A percentile compares a stretch with the other conserved stretches of the same genome.
Conservation (phyloP, 805 yeast species). For the Saccharomycopsis sp. region DNA sequence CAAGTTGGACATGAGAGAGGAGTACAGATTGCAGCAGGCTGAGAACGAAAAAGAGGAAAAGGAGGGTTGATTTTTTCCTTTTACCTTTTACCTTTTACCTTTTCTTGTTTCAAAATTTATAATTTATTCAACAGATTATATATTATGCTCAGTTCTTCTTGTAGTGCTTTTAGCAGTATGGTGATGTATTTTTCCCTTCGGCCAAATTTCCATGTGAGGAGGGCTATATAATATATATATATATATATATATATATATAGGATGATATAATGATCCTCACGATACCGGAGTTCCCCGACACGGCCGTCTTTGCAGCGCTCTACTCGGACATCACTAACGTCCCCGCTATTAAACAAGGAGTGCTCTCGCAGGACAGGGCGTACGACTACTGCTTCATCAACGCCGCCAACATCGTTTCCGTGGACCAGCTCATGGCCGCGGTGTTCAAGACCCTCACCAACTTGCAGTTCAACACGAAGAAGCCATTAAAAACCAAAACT, state of each 20-base stretch:
- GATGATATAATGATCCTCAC: slow-evolving; percentile 19
- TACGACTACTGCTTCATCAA: slow-evolving; percentile 18
- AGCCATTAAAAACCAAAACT: slow-evolving; percentile 10
- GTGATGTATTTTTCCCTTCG: no score
- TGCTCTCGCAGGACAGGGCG: slow-evolving; percentile 4
- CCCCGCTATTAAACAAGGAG: slow-evolving; percentile 13
- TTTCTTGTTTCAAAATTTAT: no score
- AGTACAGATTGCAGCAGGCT: no score
- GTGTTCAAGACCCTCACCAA: slow-evolving; percentile 13
- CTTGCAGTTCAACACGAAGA: background rate
- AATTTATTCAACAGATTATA: no score
- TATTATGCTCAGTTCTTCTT: no score
- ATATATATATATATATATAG: no score
- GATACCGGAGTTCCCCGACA: slow-evolving; percentile 22
- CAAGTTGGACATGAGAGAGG: slow-evolving; percentile 32
- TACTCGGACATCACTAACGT: slow-evolving; percentile 11
- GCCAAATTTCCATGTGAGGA: no score
- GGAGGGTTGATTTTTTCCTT: no score
- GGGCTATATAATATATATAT: no score
- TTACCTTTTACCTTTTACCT: no score
- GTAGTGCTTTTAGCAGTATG: no score
- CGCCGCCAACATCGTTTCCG: slow-evolving; percentile 13
- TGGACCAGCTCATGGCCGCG: slow-evolving; percentile 16
- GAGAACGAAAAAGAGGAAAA: no score
- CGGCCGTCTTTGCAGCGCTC: slow-evolving; percentile 4